Conservation (phyloP, 164 flowering plant genomes). For the Stephania cephalantha region DNA sequence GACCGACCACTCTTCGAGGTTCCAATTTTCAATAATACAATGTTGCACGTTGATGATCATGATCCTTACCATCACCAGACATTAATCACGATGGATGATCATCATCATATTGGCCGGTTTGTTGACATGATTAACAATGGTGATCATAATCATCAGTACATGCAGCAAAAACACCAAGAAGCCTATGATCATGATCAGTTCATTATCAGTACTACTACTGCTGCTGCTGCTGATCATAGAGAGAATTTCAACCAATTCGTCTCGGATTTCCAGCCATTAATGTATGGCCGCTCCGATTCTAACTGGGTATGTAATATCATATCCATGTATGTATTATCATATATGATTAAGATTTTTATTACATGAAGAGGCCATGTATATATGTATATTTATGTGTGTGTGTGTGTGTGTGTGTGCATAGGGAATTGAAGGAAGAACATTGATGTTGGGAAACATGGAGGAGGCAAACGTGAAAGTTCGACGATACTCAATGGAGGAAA, state of each 20-base stretch:
- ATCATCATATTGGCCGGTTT: neutral
- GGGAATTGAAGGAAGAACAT: constrained; percentile 31
- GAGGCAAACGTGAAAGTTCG: constrained; percentile 37
- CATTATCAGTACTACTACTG: neutral
- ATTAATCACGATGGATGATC: neutral
- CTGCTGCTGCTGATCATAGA: neutral
- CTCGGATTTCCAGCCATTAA: neutral
- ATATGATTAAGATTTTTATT: no score
- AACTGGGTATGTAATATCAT: neutral
- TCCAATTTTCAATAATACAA: neutral
- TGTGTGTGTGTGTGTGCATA: constrained; percentile 2
- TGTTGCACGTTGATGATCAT: neutral
- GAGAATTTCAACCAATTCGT: neutral
- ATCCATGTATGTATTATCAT: neutral
- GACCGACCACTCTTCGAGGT: neutral
- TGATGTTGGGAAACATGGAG: constrained; percentile 12
- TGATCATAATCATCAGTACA: neutral
- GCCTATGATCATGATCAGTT: neutral
- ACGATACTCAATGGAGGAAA: constrained; percentile 63
- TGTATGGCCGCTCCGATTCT: neutral
- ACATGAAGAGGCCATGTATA: no score
- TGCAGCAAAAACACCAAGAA: neutral
- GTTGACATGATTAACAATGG: neutral
- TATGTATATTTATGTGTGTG: no score
- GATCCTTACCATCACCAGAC: neutral